A percentile compares a stretch with the other conserved stretches of the same genome.
phyloP scores from a whole-genome alignment of 352 stramenopile species.

The Sclerospora graminicola region DNA sequence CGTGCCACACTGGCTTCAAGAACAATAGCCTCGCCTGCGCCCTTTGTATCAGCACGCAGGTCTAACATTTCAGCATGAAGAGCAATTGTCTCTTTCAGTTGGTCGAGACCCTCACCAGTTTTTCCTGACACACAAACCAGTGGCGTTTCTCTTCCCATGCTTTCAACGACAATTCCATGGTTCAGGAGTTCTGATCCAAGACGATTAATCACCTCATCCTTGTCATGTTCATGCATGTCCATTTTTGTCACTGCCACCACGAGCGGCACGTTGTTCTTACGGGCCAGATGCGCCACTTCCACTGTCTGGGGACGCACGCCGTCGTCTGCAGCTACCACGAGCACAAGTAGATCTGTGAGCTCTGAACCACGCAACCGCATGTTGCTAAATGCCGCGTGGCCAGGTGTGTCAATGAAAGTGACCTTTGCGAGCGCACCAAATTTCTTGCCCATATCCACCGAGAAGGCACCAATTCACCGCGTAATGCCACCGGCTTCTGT shows the following conservation, averaged over 20 bases:
- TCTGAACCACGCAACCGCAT: slow-evolving; percentile 96
- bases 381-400: slow-evolving; percentile 97
- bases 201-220: slow-evolving; percentile 48
- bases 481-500: slow-evolving; percentile 99
- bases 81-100: slow-evolving; percentile 95
- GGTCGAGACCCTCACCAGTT: slow-evolving; percentile 88
- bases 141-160: slow-evolving; percentile 89
- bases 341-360: slow-evolving; percentile 95
- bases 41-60: slow-evolving; percentile 87
- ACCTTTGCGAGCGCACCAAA: slow-evolving; percentile 55
- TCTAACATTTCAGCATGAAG: slow-evolving; percentile 95
- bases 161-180: slow-evolving; percentile 91
- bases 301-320: slow-evolving; percentile 96
- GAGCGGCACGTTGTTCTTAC: slow-evolving; percentile 92
- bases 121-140: slow-evolving; percentile 95
- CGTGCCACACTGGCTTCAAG: slow-evolving; percentile 92
- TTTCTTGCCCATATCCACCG: slow-evolving; percentile 88
- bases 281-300: slow-evolving; percentile 91
- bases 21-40: slow-evolving; percentile 89
- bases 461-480: slow-evolving; percentile 96
- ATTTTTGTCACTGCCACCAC: slow-evolving; percentile 98
- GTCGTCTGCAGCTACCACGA: slow-evolving; percentile 98
- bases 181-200: slow-evolving; percentile 85
- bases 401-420: slow-evolving; percentile 99
- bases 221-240: slow-evolving; percentile 82